Evolutionary conservation across 2,329 filamentous ascomycete genomes (phyloP).

Genomic region (Metarhizium guizhouense): DNA sequence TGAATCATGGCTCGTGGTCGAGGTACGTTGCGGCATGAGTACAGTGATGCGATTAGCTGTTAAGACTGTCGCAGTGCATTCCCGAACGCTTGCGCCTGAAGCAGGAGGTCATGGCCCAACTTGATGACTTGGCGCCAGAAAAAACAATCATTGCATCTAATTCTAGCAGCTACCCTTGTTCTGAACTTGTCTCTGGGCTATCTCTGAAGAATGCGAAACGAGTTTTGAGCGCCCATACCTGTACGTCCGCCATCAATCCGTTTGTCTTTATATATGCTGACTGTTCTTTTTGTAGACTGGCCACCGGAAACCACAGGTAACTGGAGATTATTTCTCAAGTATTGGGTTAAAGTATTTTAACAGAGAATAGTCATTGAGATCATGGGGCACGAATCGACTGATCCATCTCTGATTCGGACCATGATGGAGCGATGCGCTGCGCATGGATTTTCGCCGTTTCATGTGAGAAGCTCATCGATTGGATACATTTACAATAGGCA

Average conservation of each 20-base stretch:
- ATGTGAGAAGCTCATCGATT: slow-evolving; percentile 20
- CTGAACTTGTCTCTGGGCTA: slow-evolving; percentile 30
- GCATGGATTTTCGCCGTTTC: slow-evolving; percentile 21
- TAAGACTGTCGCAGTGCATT: slow-evolving; percentile 24
- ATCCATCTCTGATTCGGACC: slow-evolving; percentile 11
- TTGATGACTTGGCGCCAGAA: slow-evolving; percentile 26
- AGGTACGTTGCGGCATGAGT: slow-evolving; percentile 10
- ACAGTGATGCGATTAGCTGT: not conserved
- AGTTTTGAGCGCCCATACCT: slow-evolving; percentile 32
- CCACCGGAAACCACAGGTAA: slow-evolving; percentile 22
- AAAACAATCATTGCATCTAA: slow-evolving; percentile 35
- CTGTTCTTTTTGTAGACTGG: slow-evolving; percentile 26
- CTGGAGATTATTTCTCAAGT: not conserved
- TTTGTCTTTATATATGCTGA: not conserved
- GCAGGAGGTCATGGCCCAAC: slow-evolving; percentile 24
- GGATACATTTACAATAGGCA: slow-evolving; percentile 24
- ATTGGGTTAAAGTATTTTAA: not conserved
- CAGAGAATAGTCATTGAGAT: slow-evolving; percentile 16
- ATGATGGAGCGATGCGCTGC: slow-evolving; percentile 17
- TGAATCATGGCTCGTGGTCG: slow-evolving; percentile 18
- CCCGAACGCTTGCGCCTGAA: slow-evolving; percentile 35
- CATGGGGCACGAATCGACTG: slow-evolving; percentile 21
- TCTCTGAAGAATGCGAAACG: slow-evolving; percentile 22
- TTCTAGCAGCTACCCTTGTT: slow-evolving; percentile 35
- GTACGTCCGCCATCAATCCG: not conserved